Evolutionary conservation across 2,329 filamentous ascomycete species (phyloP), one percentile per base, ranked within the genome.

Genomic region (Trichoderma sp.): DNA sequence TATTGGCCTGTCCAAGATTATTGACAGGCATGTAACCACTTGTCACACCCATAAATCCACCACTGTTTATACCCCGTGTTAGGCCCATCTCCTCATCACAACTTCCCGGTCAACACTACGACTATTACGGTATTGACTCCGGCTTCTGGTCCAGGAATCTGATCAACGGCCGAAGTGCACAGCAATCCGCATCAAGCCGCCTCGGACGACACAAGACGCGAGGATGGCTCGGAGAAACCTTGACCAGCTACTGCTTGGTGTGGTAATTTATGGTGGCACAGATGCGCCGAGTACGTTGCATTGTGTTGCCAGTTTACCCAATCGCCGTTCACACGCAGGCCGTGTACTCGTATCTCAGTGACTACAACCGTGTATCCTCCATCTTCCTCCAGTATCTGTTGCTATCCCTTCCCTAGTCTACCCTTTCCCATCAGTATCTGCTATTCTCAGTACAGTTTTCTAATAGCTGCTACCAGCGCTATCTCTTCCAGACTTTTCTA

Each of bases 1-100:
- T 64, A 26, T 32, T 57, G 28, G 58, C 21, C 34, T 53, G 67
- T 51, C 21, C 57, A 30, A 43, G 66, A 30, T 51, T 61, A 62
- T 21, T 67, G 56, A 67, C 63, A 71, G 57, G 67, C 67, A 70
- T 53, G 57, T 62, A 61, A 61, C 36, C 66, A 61, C 26, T 32
- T 28, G 39, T 26, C 57, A 34, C 21, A 62, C 57, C 21, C 36
- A n/a, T 39, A n/a, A 61, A 60, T 15, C 39, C 53, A 34, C 63
- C 28, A 39, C 57, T 24, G 39, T 24, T n/a, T 24, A 43, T 24
- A 21, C 30, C 36, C 56, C 32, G 34, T 58, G 28, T 53, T 36
- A 43, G 39, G 39, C 39, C 39, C 39, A 9, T 26, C 47, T 56
- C 47, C 51, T 56, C 43, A 18, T 26, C 18, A 43, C 24, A n/a